These are phyloP conservation scores for Balakata baccata DNA, from an alignment of 345 rosid species.

Conservation along the genomic window DNA sequence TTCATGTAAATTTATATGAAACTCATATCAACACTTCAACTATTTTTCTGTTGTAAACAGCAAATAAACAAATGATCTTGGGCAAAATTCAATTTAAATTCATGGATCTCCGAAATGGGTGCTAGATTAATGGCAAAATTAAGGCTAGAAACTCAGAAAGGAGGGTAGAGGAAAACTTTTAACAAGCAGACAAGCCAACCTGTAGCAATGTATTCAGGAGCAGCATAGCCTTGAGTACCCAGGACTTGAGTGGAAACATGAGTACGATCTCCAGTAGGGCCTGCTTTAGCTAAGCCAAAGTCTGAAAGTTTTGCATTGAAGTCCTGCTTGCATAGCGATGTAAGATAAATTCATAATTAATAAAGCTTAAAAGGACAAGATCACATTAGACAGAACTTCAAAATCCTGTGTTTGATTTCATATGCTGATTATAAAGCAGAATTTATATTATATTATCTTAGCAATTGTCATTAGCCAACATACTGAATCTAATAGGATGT, in stretches of 20 bases:
- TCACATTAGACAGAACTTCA: too few species aligned
- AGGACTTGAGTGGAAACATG: slow-evolving; percentile 55
- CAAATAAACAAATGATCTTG: too few species aligned
- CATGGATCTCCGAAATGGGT: not conserved
- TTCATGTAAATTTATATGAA: too few species aligned
- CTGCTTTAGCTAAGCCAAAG: slow-evolving; percentile 65
- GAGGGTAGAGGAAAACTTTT: not conserved
- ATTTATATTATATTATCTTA: not conserved
- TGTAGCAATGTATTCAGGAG: slow-evolving; percentile 61
- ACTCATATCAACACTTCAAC: too few species aligned
- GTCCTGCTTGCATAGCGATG: slow-evolving; percentile 39
- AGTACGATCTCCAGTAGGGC: slow-evolving; percentile 49
- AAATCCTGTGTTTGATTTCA: not conserved
- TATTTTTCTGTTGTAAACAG: too few species aligned
- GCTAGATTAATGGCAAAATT: not conserved
- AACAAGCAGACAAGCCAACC: slow-evolving; percentile 29
- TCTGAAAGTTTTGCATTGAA: slow-evolving; percentile 62
- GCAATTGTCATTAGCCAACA: not conserved
- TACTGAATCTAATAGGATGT: slow-evolving; percentile 76
- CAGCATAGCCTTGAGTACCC: slow-evolving; percentile 63
- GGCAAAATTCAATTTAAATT: not conserved
- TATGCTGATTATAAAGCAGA: not conserved
- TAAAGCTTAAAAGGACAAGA: not conserved
- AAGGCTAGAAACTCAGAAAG: not conserved
- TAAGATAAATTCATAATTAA: not conserved